Percentiles rank a stretch among this genome's conserved stretches.
Evolutionary conservation across 345 rosid species (phyloP).

Genomic region (Eucalyptus globulus): DNA sequence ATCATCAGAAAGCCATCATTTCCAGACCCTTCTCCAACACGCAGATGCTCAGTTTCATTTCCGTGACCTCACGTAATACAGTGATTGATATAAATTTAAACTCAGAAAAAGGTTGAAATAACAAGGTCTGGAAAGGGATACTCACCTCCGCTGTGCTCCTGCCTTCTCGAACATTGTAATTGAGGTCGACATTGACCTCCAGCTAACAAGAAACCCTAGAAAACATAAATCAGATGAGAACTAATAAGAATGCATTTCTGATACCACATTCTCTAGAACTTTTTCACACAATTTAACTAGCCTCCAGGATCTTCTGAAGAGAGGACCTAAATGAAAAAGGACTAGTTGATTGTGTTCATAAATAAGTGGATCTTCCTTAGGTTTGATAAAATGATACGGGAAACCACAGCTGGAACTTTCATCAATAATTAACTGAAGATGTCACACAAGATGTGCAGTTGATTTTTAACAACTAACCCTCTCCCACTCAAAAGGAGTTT

Average conservation of each 20-base stretch:
- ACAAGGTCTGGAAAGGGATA: not conserved
- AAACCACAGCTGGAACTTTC: not conserved
- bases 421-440: not conserved
- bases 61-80: not conserved
- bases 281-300: not conserved
- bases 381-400: not conserved
- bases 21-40: not conserved
- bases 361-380: not conserved
- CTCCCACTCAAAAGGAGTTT: not conserved
- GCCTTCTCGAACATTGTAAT: conserved; percentile 68
- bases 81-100: not conserved
- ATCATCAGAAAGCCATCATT: not conserved
- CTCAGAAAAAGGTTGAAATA: not conserved
- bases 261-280: not conserved
- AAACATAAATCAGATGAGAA: not conserved
- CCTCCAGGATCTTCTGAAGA: not conserved
- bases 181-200: conserved; percentile 48
- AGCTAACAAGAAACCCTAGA: conserved; percentile 18
- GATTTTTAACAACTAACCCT: not conserved
- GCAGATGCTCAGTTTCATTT: not conserved
- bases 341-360: not conserved
- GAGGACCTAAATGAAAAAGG: not conserved
- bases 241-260: not conserved
- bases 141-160: conserved; percentile 73
- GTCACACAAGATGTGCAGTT: not conserved